Evolutionary conservation across 306 rosid genomes (phyloP).

Genomic region (Benincasa hispida): DNA sequence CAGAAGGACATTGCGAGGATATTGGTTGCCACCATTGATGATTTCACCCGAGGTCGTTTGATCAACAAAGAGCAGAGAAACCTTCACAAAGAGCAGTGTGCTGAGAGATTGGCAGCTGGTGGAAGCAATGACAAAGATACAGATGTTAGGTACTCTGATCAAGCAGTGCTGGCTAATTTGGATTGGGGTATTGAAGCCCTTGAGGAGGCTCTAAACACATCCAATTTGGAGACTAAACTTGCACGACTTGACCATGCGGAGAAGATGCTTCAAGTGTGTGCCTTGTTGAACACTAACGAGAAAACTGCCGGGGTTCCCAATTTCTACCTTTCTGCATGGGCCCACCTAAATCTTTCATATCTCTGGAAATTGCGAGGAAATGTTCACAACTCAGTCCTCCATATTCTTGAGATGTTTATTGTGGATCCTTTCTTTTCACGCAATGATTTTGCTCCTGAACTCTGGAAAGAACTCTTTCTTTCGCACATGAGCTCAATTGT

Average conservation of each 20-base stretch:
- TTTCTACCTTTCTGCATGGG: constrained; percentile 89
- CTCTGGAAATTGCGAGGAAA: constrained; percentile 63
- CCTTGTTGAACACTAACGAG: constrained; percentile 57
- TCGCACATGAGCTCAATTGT: constrained; percentile 76
- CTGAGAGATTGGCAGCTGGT: constrained; percentile 89
- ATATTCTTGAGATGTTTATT: constrained; percentile 70
- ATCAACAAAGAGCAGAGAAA: constrained; percentile 53
- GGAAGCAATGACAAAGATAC: constrained; percentile 42
- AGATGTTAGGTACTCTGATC: constrained; percentile 76
- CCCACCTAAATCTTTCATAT: constrained; percentile 67
- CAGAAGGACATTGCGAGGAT: constrained; percentile 54
- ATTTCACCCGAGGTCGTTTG: constrained; percentile 51
- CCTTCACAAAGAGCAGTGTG: constrained; percentile 74
- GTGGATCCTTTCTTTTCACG: constrained; percentile 77
- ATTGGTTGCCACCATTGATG: constrained; percentile 39
- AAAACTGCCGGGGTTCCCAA: constrained; percentile 94
- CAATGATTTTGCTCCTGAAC: constrained; percentile 84
- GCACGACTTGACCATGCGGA: constrained; percentile 75
- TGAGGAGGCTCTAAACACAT: constrained; percentile 82
- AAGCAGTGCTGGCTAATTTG: constrained; percentile 78
- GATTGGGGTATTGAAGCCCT: constrained; percentile 97
- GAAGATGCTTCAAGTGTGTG: constrained; percentile 89
- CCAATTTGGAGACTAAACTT: constrained; percentile 71
- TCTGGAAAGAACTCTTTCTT: constrained; percentile 71
- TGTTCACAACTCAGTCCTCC: constrained; percentile 37